phyloP scores from a whole-genome alignment of 2,329 filamentous ascomycete species.

The Amesomyces nigricolor region DNA sequence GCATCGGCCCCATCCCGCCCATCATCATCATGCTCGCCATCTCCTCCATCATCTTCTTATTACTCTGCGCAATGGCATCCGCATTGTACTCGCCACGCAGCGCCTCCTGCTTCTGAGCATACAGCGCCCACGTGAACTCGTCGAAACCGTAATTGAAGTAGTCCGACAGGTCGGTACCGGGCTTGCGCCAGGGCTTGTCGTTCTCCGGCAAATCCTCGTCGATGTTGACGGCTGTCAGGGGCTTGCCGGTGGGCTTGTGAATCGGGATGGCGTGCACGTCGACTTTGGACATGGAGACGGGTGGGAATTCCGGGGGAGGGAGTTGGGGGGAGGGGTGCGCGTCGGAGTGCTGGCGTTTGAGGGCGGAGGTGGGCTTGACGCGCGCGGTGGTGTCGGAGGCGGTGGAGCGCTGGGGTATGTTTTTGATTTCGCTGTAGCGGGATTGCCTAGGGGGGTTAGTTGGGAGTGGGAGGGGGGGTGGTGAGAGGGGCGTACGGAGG shows the following conservation, averaged over 20 bases:
- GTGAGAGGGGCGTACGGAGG: slow-evolving; percentile 44
- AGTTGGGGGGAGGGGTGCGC: slow-evolving; percentile 5
- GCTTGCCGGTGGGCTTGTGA: slow-evolving; percentile 74
- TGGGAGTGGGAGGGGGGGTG: not conserved
- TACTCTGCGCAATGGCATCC: slow-evolving; percentile 55
- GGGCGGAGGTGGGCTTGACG: slow-evolving; percentile 36
- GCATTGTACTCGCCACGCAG: slow-evolving; percentile 71
- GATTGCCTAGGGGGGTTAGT: slow-evolving; percentile 43
- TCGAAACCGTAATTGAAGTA: slow-evolving; percentile 99
- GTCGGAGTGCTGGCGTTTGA: slow-evolving; percentile 41
- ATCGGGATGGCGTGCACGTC: slow-evolving; percentile 79
- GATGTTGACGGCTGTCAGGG: slow-evolving; percentile 70
- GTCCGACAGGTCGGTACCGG: slow-evolving; percentile 89
- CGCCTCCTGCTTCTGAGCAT: slow-evolving; percentile 80
- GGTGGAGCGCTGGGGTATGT: slow-evolving; percentile 56
- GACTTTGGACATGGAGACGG: slow-evolving; percentile 74
- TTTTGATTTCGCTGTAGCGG: slow-evolving; percentile 59
- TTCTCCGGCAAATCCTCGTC: slow-evolving; percentile 69
- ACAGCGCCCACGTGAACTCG: slow-evolving; percentile 95
- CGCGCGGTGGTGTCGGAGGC: slow-evolving; percentile 41
- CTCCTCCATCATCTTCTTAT: slow-evolving; percentile 75
- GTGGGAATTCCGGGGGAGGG: slow-evolving; percentile 46
- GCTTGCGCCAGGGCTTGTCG: slow-evolving; percentile 91
- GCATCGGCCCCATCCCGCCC: slow-evolving; percentile 40
- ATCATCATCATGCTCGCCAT: slow-evolving; percentile 66